These are phyloP conservation scores for Pseudevernia furfuracea DNA, from an alignment of 495 filamentous ascomycete genomes.

Conservation along the genomic window DNA sequence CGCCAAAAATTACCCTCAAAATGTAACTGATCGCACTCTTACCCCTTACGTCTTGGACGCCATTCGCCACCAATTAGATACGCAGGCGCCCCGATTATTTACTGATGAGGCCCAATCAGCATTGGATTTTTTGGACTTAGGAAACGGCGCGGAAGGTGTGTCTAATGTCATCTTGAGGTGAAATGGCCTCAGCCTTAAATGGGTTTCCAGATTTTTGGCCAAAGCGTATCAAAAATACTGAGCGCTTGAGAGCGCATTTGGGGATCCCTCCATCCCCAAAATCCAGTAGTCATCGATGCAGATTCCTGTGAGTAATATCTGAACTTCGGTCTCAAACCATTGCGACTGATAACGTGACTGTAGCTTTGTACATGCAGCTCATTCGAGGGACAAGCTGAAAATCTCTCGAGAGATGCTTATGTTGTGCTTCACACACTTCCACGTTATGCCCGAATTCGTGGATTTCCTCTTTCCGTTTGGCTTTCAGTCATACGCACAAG, in stretches of 20 bases:
- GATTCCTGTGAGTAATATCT: neutral
- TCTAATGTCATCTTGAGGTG: neutral
- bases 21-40: neutral
- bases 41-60: neutral
- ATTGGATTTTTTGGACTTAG: neutral
- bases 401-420: constrained; percentile 34
- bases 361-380: constrained; percentile 33
- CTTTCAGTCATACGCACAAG: constrained; percentile 22
- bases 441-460: constrained; percentile 39
- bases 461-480: constrained; percentile 41
- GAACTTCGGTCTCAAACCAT: neutral
- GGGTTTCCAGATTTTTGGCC: neutral
- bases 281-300: neutral
- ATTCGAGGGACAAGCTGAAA: constrained; percentile 29
- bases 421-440: constrained; percentile 34
- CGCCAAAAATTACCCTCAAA: neutral
- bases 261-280: neutral
- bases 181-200: neutral
- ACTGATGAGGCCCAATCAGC: neutral
- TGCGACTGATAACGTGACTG: neutral
- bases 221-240: neutral
- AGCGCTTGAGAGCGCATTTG: neutral
- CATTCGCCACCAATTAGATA: neutral
- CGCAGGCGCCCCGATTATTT: neutral
- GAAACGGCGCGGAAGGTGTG: neutral